Evolutionary conservation across 1,284 basidiomycete genomes (phyloP).

Genomic region (Inonotus obliquus): DNA sequence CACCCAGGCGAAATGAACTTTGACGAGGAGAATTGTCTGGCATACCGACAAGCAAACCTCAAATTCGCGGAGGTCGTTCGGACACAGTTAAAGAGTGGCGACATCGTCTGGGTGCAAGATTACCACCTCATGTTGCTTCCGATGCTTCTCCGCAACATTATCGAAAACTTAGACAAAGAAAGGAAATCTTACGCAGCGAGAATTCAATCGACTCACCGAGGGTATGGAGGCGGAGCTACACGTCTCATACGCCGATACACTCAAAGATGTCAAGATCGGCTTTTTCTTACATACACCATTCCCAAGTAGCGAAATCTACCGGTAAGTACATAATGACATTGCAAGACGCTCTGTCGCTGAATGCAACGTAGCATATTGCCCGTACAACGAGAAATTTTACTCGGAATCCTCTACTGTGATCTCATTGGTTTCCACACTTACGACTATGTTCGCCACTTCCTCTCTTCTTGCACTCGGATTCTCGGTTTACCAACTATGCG

Average conservation of each 20-base stretch:
- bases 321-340: conserved; percentile 44
- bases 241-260: conserved; percentile 30
- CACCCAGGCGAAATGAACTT: conserved; percentile 99
- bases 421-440: conserved; percentile 99
- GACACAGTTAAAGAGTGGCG: conserved; percentile 71
- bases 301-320: conserved; percentile 96
- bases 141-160: conserved; percentile 84
- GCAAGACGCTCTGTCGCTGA: background rate
- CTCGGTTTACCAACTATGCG: conserved; percentile 96
- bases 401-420: conserved; percentile 94
- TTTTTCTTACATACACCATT: conserved; percentile 99
- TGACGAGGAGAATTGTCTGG: conserved; percentile 97
- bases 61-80: conserved; percentile 89
- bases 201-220: conserved; percentile 73
- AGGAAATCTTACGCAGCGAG: conserved; percentile 59
- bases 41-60: conserved; percentile 96
- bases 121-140: conserved; percentile 98
- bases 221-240: conserved; percentile 62
- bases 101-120: conserved; percentile 99
- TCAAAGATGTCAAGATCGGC: conserved; percentile 82
- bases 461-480: conserved; percentile 96
- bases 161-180: conserved; percentile 66
- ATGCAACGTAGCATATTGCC: conserved; percentile 74
- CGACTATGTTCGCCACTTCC: conserved; percentile 98
- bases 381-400: conserved; percentile 92